Evolutionary conservation across 495 filamentous ascomycete species (phyloP), one percentile per base, ranked within the genome.

Genomic region (Aspergillus wentii): DNA sequence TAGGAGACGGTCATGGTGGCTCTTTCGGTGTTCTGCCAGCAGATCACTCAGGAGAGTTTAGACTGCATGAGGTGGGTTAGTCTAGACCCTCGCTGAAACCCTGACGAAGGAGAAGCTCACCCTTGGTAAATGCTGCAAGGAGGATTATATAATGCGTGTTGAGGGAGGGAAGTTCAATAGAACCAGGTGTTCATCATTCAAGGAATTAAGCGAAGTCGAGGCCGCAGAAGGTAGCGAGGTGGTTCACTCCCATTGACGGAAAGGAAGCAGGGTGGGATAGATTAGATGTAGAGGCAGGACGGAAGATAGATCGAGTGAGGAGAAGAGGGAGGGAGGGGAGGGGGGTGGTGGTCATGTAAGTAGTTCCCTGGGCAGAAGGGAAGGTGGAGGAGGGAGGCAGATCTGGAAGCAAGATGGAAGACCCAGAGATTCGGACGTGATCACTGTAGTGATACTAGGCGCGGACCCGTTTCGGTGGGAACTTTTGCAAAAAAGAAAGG

Each of bases 1-100:
- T 83, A 78, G 53, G 75, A 66, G 56, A 83, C 72, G 17, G 81
- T 79, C 85, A 89, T 88, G 38, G 49, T 79, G 57, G 35, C 41
- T 61, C 50, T 53, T 56, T 55, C 56, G 45, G 26, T 44, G 29
- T 32, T 68, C 62, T 67, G 62, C 68, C 68, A 57, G 68, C 68
- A 71, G 68, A 71, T 51, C 35, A 51, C 49, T 47, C 50, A 44
- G 58, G 28, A 53, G 36, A 48, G 46, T 44, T 17, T 33, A 30
- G 43, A 49, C 43, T 38, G 32, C n/a, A n/a, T 14, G 15, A 21
- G 43, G 29, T 16, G n/a, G 27, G 22, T 22, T 33, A 9, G 33
- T 39, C 26, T 10, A 37, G 16, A 17, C 25, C 13, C 7, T 34
- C 18, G 19, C 38, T n/a, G 8, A n/a, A n/a, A 43, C 20, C 13